Base-by-base conservation (phyloP, 345 rosid species). In the Dovyalis caffra region DNA sequence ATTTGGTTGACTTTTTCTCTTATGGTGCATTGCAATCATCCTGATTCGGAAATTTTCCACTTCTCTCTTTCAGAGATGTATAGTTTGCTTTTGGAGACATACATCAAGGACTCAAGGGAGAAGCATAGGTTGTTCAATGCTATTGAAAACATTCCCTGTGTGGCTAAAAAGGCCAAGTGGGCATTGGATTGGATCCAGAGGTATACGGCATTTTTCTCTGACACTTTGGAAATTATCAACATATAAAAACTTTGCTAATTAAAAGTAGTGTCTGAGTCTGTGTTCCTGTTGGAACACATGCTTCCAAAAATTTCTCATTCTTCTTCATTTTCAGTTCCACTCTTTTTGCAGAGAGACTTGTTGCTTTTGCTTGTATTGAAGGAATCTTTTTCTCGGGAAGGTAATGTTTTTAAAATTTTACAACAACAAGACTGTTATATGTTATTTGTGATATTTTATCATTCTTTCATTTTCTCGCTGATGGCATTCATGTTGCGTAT, bases 331-430 rank as follows among this genome's bases (percentile, higher is more conserved):
- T 83, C 85, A 92, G 99, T 85, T 88, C 97, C 79, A 74, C 79
- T 68, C 84, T 89, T 2, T 92, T 92, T 81, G 91, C 92, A 5
- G 92, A 88, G 79, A 85, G 97, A 80, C 88, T 95, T 25, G 87
- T 94, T 78, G 97, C 94, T 74, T 94, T 94, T 81, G 92, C 97
- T 37, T 91, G 98, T 47, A 81, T 95, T 12, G 97, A 95, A 85
- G 97, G 97, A 73, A 91, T 95, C 64, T 92, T 92, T 82, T 95
- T 92, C 85, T 92, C 97, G 0, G 99, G 97, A 79, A 94, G 98
- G 97, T 92, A 87, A 4, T 74, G 58, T 60, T 56, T 72, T 76
- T 32, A 56, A 14, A 57, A 51, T 53, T 51, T 58, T 47, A 49
- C 31, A 26, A 49, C 31, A 26, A 12, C 37, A 57, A 8, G 45